phyloP scores from a whole-genome alignment of 2,329 filamentous ascomycete genomes.

The Chalaropsis thielavioides region DNA sequence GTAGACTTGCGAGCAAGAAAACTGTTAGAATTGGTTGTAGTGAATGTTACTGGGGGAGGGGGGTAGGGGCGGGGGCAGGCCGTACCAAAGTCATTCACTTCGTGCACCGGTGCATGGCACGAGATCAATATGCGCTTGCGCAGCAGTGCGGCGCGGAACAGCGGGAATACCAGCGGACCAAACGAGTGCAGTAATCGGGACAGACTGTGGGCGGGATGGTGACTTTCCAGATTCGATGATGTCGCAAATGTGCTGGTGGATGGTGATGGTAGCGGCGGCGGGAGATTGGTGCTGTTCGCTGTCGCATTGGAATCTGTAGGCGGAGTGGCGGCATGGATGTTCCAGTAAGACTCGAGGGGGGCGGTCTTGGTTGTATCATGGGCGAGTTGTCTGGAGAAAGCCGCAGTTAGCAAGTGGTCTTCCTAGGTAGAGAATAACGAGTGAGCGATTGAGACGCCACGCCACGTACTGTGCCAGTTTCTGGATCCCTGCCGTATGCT shows the following conservation, averaged over 20 bases:
- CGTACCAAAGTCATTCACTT: conserved; percentile 76
- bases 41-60: neutral
- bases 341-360: conserved; percentile 69
- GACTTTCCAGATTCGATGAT: conserved; percentile 23
- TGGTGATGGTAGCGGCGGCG: neutral
- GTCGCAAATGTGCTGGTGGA: neutral
- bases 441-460: neutral
- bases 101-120: conserved; percentile 70
- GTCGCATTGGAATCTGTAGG: conserved; percentile 35
- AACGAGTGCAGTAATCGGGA: conserved; percentile 65
- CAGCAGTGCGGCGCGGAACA: conserved; percentile 74
- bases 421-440: conserved; percentile 19
- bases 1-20: conserved; percentile 49
- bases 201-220: conserved; percentile 78
- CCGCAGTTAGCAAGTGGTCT: neutral
- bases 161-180: conserved; percentile 80
- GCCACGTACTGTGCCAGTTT: conserved; percentile 52
- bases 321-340: conserved; percentile 27
- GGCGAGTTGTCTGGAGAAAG: conserved; percentile 39
- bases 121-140: conserved; percentile 81
- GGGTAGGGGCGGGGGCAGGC: conserved; percentile 20
- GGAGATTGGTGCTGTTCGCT: neutral
- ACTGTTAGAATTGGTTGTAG: neutral
- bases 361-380: conserved; percentile 47
- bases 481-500: conserved; percentile 64